Conservation (phyloP, 768 basidiomycete species). For the Rhodosporidiobolus odoratus region DNA sequence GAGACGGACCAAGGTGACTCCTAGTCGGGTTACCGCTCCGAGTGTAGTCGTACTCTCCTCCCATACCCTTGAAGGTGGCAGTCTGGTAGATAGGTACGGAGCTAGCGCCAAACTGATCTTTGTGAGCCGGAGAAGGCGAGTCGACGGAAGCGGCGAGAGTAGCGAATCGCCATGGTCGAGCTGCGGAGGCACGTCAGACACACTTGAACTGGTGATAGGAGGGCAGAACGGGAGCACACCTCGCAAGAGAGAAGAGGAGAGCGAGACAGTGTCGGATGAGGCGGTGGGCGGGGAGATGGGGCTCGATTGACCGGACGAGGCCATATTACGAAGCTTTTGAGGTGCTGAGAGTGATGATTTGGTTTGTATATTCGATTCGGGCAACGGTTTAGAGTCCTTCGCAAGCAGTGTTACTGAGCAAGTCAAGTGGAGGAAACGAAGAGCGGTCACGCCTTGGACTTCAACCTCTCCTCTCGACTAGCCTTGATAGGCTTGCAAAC, state of each 20-base stretch:
- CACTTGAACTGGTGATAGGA: neutral
- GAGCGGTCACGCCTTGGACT: no score
- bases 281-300: neutral
- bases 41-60: conserved; percentile 79
- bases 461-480: no score
- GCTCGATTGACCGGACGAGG: conserved; percentile 6
- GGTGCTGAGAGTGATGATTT: no score
- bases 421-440: no score
- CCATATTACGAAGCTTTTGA: no score
- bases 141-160: conserved; percentile 10
- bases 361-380: no score
- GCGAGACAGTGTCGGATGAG: conserved; percentile 5
- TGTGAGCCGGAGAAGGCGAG: conserved; percentile 52
- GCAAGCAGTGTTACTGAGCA: no score
- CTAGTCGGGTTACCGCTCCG: conserved; percentile 95
- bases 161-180: conserved; percentile 33
- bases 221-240: neutral
- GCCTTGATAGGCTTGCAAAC: no score
- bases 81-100: conserved; percentile 97
- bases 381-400: no score
- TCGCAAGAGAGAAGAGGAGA: conserved; percentile 29
- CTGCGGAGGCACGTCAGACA: neutral
- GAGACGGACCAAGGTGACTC: conserved; percentile 72
- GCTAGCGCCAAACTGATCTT: conserved; percentile 91
- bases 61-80: conserved; percentile 92